phyloP scores from a whole-genome alignment of 208 protist genomes.

The Angomonas deanei region DNA sequence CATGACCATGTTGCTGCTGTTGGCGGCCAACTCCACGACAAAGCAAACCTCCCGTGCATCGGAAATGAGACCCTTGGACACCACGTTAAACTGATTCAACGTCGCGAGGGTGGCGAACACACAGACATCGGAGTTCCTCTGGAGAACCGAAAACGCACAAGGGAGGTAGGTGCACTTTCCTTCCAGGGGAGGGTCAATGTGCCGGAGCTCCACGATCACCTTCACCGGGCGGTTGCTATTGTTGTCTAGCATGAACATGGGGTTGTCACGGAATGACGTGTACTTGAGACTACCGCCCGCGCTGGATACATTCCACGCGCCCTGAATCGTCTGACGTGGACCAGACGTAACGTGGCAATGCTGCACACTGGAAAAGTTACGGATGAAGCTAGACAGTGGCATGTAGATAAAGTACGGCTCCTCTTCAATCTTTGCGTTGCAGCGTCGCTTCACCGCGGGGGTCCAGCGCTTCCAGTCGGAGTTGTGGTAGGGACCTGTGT shows the following conservation, averaged over 20 bases:
- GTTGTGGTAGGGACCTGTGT: slow-evolving; percentile 47
- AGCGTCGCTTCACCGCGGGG: slow-evolving; percentile 39
- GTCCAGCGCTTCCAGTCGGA: slow-evolving; percentile 47
- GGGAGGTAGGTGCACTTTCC: slow-evolving; percentile 68
- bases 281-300: slow-evolving; percentile 69
- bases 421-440: slow-evolving; percentile 28
- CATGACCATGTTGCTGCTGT: slow-evolving; percentile 51
- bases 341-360: slow-evolving; percentile 81
- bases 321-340: slow-evolving; percentile 47
- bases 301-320: slow-evolving; percentile 52
- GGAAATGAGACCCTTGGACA: slow-evolving; percentile 40
- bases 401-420: slow-evolving; percentile 52
- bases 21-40: slow-evolving; percentile 46
- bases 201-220: slow-evolving; percentile 68
- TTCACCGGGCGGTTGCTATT: slow-evolving; percentile 46
- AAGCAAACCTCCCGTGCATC: slow-evolving; percentile 52
- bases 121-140: slow-evolving; percentile 27
- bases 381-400: slow-evolving; percentile 63
- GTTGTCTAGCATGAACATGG: slow-evolving; percentile 82
- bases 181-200: slow-evolving; percentile 42
- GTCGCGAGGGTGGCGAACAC: slow-evolving; percentile 68
- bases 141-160: slow-evolving; percentile 56
- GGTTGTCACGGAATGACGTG: slow-evolving; percentile 82
- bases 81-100: slow-evolving; percentile 41
- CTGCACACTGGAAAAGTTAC: slow-evolving; percentile 75